These are phyloP conservation scores for Nyctanthes arbortristis DNA, from an alignment of 257 asterid genomes.

Conservation along the genomic window DNA sequence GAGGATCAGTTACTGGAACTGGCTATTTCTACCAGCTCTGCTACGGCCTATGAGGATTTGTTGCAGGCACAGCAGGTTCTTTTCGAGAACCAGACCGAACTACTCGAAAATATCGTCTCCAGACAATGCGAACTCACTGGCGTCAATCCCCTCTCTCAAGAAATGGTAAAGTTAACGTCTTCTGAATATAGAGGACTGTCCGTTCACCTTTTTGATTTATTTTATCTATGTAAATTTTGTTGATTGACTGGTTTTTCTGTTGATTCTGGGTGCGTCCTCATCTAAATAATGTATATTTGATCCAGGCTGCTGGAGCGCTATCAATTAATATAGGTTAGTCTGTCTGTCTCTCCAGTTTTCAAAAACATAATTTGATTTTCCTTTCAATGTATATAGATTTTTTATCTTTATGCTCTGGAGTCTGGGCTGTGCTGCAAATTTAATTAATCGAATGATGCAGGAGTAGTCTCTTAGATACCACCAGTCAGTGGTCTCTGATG, in stretches of 20 bases:
- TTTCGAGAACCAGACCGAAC: conserved; percentile 65
- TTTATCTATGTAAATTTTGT: not conserved
- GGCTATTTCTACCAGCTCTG: conserved; percentile 33
- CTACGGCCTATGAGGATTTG: conserved; percentile 54
- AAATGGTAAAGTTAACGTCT: conserved; percentile 56
- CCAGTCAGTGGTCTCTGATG: not conserved
- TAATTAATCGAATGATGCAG: conserved; percentile 3
- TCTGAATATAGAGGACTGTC: not conserved
- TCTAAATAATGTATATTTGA: conserved; percentile 6
- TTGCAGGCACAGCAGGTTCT: conserved; percentile 67
- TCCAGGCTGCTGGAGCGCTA: conserved; percentile 99
- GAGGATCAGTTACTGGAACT: conserved; percentile 51
- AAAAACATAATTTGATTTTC: not conserved
- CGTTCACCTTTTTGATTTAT: not conserved
- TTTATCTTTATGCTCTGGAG: too few relatives aligned
- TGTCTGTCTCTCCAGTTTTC: not conserved
- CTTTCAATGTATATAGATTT: not conserved
- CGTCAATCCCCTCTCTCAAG: conserved; percentile 95
- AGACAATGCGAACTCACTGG: conserved; percentile 91
- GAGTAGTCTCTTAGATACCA: not conserved
- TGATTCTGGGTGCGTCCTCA: conserved; percentile 5
- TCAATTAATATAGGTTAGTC: conserved; percentile 90
- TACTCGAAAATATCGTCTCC: conserved; percentile 68
- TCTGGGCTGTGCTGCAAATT: conserved; percentile 2
- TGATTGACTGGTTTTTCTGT: conserved; percentile 13